phyloP scores from a whole-genome alignment of 1,284 basidiomycete species.

The Cutaneotrichosporon cyanovorans region DNA sequence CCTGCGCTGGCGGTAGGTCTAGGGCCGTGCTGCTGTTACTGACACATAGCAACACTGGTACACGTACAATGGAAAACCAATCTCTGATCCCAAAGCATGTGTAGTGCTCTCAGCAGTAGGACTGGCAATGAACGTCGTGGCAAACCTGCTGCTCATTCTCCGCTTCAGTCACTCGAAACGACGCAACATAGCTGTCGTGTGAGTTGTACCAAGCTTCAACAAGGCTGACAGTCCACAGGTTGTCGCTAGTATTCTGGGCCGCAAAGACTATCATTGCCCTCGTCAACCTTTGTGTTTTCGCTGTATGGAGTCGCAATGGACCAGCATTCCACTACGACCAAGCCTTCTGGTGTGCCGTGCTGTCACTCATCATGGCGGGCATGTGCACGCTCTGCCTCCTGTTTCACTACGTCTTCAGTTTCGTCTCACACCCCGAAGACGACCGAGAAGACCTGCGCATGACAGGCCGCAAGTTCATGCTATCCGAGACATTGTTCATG shows the following conservation, averaged over 20 bases:
- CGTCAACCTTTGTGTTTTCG: conserved; percentile 44
- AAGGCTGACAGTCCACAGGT: conserved; percentile 12
- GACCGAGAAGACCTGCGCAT: conserved; percentile 32
- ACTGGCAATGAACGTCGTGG: conserved; percentile 45
- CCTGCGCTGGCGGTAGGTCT: conserved; percentile 44
- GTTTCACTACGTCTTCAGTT: conserved; percentile 42
- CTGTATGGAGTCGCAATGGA: conserved; percentile 22
- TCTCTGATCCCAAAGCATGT: conserved; percentile 38
- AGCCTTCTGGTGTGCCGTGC: conserved; percentile 48
- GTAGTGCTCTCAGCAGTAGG: conserved; percentile 45
- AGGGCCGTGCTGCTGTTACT: background rate
- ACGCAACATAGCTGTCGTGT: background rate
- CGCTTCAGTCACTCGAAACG: conserved; percentile 37
- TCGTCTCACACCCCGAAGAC: conserved; percentile 17
- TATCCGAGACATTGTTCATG: conserved; percentile 44
- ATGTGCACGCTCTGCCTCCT: conserved; percentile 32
- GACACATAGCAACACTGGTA: conserved; percentile 42
- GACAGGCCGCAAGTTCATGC: conserved; percentile 46
- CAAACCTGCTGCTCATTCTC: conserved; percentile 45
- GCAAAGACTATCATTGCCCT: conserved; percentile 44
- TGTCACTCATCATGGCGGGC: conserved; percentile 41
- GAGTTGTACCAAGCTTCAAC: background rate
- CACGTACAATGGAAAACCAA: conserved; percentile 20
- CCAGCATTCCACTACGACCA: conserved; percentile 37
- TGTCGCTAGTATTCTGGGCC: conserved; percentile 46